phyloP scores from a whole-genome alignment of 306 rosid genomes.

The Echinosophora koreensis region DNA sequence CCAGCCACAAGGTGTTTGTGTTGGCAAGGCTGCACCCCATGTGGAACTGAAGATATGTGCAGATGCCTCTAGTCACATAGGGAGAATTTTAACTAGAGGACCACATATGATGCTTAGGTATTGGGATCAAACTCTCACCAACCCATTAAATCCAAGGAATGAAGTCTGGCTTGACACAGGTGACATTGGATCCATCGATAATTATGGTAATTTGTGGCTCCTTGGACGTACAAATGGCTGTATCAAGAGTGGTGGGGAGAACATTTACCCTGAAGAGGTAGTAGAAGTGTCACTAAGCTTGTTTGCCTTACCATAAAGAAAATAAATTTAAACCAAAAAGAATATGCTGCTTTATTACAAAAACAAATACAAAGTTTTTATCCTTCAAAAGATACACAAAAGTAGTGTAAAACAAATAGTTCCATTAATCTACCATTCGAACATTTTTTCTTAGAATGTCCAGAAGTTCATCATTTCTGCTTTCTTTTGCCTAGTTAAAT shows the following conservation, averaged over 20 bases:
- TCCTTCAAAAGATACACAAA: conserved; percentile 16
- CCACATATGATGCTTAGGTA: conserved; percentile 88
- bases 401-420: not conserved
- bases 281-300: conserved; percentile 13
- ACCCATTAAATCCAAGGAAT: conserved; percentile 42
- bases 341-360: not conserved
- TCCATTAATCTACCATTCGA: not conserved
- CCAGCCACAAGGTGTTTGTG: conserved; percentile 77
- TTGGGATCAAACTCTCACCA: conserved; percentile 66
- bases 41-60: conserved; percentile 70
- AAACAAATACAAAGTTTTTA: no score
- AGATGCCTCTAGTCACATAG: conserved; percentile 58
- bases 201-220: conserved; percentile 77
- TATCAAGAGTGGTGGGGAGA: conserved; percentile 96
- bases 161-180: conserved; percentile 91
- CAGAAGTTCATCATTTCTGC: not conserved
- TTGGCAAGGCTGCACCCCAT: conserved; percentile 96
- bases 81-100: conserved; percentile 92
- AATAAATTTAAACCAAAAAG: conserved; percentile 11
- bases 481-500: conserved; percentile 1
- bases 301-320: conserved; percentile 8
- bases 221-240: conserved; percentile 78
- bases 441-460: conserved; percentile 11
- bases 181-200: conserved; percentile 81
- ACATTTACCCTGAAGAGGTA: conserved; percentile 95